Base-by-base conservation (phyloP, 2,329 filamentous ascomycete genomes). In the Berkeleyomyces basicola region DNA sequence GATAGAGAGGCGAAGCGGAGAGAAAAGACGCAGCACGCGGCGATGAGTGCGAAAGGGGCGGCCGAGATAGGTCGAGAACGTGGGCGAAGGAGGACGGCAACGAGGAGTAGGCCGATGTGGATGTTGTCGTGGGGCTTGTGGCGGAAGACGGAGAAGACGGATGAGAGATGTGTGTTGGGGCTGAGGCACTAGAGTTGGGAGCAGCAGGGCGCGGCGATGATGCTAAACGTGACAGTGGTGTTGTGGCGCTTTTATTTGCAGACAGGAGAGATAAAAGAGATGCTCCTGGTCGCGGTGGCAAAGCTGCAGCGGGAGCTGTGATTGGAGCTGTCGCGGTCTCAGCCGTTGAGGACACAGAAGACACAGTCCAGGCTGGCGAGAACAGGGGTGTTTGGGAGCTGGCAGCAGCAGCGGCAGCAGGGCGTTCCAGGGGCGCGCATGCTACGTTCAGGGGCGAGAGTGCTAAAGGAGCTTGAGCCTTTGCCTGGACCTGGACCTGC, bases 81-180 rank as follows among this genome's bases (percentile, higher is more conserved):
- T 72, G 71, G 68, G 70, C 69, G 70, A 58, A 66, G 59, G 59
- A 59, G 64, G 63, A n/a, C 14, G 43, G 43, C 43, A n/a, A 46
- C 3, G 43, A 46, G 43, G 7, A 44, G 42, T 16, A 31, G 11
- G 61, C 16, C 10, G 51, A 11, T 10, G 37, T 23, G n/a, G 23
- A 39, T 11, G 58, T 23, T 53, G 55, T 16, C n/a, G 14, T 51
- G 5, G 44, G 40, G 33, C 11, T 11, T 36, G 31, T 37, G 37
- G n/a, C 36, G 11, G 23, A 23, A 44, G 61, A 37, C 42, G 44
- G 42, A 33, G n/a, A 31, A 14, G 61, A 51, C 3, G n/a, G 42
- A 23, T 16, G 36, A 7, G 36, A 16, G 40, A 55, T 14, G 47
- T 33, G 7, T 6, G 60, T 39, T 14, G 11, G 49, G 49, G 23